Evolutionary conservation across 148 eudicot genomes (phyloP), one percentile per base, ranked within the genome.

Genomic region (Polygonum aviculare): DNA sequence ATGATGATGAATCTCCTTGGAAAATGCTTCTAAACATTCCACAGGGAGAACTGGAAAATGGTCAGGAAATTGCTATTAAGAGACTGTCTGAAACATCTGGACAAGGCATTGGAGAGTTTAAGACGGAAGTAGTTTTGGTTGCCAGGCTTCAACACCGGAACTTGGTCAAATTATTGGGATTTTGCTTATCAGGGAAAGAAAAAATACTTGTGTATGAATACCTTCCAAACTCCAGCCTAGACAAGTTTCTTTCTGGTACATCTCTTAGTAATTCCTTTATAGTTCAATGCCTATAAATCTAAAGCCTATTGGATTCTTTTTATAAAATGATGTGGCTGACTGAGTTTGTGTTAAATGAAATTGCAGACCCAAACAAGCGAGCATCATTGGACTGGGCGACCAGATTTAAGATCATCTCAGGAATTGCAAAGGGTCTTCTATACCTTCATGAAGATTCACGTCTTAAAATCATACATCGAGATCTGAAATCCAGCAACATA

Each of bases 401-500:
- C 10, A 84, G 90, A 21, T 82, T 78, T 81, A 89, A 81, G 54
- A 85, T 89, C 55, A 87, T 89, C 21, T 73, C 57, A 59, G 93
- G 93, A 44, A 78, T 90, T 31, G 89, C 87, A 50, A 79, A 79
- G 4, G 93, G 93, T 14, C 73, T 90, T 18, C 77, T 86, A 0
- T 89, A 89, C 69, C 81, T 89, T 65, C 89, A 89, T 19, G 89
- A 86, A 76, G 91, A 89, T 78, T 89, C 93, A 31, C 80, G 90
- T 4, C 80, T 89, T 51, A 77, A 76, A 22, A 83, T 88, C 71
- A 79, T 89, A 76, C 92, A 89, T 70, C 88, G 92, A 7, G 92
- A 87, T 80, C 79, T 88, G 41, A 88, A 88, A 79, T 74, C 88
- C 2, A 77, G 88, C 77, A 88, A 86, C 49, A 73, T 88, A 4